Evolutionary conservation across 1,284 basidiomycete species (phyloP), one percentile per base, ranked within the genome.

Genomic region (Cryptococcus sp.): DNA sequence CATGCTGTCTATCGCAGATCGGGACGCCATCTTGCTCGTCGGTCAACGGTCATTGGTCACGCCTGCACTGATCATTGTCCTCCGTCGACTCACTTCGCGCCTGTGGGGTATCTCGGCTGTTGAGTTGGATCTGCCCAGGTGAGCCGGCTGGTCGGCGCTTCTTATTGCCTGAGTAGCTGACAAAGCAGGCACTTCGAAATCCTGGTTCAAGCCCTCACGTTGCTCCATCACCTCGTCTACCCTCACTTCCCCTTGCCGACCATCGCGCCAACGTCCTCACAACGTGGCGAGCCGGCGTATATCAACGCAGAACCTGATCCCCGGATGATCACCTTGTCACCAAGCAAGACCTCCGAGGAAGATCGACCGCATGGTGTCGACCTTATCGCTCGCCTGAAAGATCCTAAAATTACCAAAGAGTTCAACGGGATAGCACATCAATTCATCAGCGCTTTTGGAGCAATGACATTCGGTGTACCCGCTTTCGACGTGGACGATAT

Each of bases 401-500:
- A 53, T 11, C 51, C 52, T 2, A 50, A 32, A 7, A 32, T 38
- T 23, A 56, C 44, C 9, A 63, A 60, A 28, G 67, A 69, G 39
- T 86, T 84, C 67, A 82, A 80, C 55, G 83, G 83, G 19, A 67
- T 86, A n/a, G 76, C 77, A n/a, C 83, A 90, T 60, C 76, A 83
- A 58, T 88, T 88, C 60, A 80, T 84, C 31, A 80, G 87, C 9
- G 80, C 82, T 4, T 79, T 92, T 46, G 85, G 87, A 24, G 75
- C 83, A 48, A 75, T 91, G 47, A 81, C 82, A 47, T 90, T 82
- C 57, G 82, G 82, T 2, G 81, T 82, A 16, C 44, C 44, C 14
- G 9, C 16, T 23, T 32, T 37, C 18, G 48, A 33, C 5, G 26
- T 40, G 22, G 51, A 41, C 11, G 50, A 57, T n/a, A 3, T 5